Evolutionary conservation across 495 filamentous ascomycete genomes (phyloP).

Genomic region (Annulohypoxylon moriforme): DNA sequence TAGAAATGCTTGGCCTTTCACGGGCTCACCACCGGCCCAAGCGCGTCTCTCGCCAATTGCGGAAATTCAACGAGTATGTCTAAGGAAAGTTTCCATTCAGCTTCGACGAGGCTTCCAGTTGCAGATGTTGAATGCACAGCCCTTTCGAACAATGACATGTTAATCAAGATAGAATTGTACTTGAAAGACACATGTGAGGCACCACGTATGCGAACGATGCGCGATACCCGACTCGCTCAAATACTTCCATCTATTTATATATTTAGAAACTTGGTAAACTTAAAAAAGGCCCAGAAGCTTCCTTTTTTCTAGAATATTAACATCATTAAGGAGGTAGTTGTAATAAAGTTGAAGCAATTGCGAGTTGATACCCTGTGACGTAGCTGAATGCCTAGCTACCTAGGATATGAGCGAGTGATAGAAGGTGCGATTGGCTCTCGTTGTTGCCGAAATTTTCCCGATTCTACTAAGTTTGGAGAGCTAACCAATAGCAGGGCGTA

Average conservation of each 20-base stretch:
- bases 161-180: background rate
- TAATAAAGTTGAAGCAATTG: conserved; percentile 7
- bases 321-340: background rate
- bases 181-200: background rate
- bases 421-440: background rate
- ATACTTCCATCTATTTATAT: background rate
- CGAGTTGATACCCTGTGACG: conserved; percentile 4
- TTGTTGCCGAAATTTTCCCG: conserved; percentile 20
- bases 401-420: background rate
- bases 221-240: background rate
- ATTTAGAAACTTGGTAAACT: background rate
- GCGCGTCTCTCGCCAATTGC: background rate
- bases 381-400: background rate
- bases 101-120: background rate
- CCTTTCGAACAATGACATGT: background rate
- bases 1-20: background rate
- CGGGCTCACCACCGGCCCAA: background rate
- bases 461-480: conserved; percentile 23
- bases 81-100: background rate
- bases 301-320: background rate
- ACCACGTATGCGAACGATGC: background rate
- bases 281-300: background rate
- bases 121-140: background rate
- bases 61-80: background rate
- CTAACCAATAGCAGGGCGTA: conserved; percentile 17